These are phyloP conservation scores for Rutstroemia sydowiana DNA, from an alignment of 2,329 filamentous ascomycete species.

Conservation along the genomic window DNA sequence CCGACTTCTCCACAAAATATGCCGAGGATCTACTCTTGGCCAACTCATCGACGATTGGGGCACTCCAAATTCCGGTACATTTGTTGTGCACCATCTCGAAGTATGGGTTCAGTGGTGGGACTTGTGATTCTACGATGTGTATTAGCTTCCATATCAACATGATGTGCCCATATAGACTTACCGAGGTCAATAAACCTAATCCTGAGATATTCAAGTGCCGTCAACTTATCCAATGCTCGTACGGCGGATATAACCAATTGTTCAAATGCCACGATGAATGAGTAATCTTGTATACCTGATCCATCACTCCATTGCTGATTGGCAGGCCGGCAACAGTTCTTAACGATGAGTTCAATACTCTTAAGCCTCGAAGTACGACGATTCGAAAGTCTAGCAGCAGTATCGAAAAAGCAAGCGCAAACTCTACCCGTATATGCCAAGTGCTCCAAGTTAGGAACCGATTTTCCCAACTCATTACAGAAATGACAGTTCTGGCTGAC, in stretches of 20 bases:
- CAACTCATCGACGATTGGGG: conserved; percentile 55
- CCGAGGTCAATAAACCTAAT: conserved; percentile 72
- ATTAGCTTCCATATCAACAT: background rate
- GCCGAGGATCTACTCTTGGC: conserved; percentile 49
- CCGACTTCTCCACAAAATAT: conserved; percentile 53
- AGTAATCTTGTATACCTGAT: conserved; percentile 63
- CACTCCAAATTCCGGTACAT: conserved; percentile 67
- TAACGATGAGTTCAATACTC: conserved; percentile 64
- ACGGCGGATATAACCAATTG: conserved; percentile 58
- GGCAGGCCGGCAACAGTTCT: conserved; percentile 60
- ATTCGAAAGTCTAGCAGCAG: conserved; percentile 43
- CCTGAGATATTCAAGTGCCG: conserved; percentile 54
- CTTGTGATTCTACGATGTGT: conserved; percentile 51
- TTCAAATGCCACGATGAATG: conserved; percentile 67
- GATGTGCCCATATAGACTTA: conserved; percentile 21
- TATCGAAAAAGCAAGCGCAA: conserved; percentile 61
- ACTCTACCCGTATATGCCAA: conserved; percentile 66
- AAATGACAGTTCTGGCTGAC: conserved; percentile 53
- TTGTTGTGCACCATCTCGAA: conserved; percentile 55
- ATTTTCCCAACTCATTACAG: conserved; percentile 54
- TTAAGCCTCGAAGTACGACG: conserved; percentile 44
- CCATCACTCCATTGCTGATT: conserved; percentile 48
- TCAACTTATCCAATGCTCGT: conserved; percentile 50
- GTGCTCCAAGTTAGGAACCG: conserved; percentile 56
- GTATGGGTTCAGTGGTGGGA: conserved; percentile 65